Evolutionary conservation across 225 moss, liverwort and hornwort genomes (phyloP).

Genomic region (Antitrichia curtipendula): DNA sequence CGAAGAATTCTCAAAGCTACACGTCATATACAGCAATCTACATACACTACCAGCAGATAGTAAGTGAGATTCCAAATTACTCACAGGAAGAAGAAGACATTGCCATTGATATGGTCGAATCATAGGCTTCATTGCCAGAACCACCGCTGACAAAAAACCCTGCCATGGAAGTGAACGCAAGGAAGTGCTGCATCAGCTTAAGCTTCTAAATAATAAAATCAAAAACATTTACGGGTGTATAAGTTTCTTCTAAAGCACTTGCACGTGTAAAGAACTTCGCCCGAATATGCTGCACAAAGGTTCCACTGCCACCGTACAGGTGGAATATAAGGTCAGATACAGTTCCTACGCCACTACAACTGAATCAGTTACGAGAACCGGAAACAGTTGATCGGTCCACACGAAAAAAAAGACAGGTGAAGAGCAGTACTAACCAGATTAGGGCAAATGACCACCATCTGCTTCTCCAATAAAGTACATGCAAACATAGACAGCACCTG

Average conservation of each 20-base stretch:
- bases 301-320: neutral
- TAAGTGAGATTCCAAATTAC: neutral
- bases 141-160: slow-evolving; percentile 85
- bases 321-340: neutral
- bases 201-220: neutral
- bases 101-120: slow-evolving; percentile 96
- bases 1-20: neutral
- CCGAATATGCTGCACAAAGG: neutral
- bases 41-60: neutral
- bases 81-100: slow-evolving; percentile 88
- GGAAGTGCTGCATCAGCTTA: neutral
- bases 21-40: neutral
- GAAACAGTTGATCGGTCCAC: neutral
- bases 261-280: neutral
- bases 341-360: neutral
- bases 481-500: slow-evolving; percentile 79
- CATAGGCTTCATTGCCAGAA: slow-evolving; percentile 91
- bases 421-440: slow-evolving; percentile 56
- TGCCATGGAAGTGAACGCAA: slow-evolving; percentile 17
- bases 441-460: slow-evolving; percentile 89
- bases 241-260: neutral
- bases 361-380: neutral
- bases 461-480: slow-evolving; percentile 87
- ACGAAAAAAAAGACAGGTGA: neutral
- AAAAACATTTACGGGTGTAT: neutral